These are phyloP conservation scores for Botrytis hyacinthi DNA, from an alignment of 2,329 filamentous ascomycete species.

Conservation along the genomic window DNA sequence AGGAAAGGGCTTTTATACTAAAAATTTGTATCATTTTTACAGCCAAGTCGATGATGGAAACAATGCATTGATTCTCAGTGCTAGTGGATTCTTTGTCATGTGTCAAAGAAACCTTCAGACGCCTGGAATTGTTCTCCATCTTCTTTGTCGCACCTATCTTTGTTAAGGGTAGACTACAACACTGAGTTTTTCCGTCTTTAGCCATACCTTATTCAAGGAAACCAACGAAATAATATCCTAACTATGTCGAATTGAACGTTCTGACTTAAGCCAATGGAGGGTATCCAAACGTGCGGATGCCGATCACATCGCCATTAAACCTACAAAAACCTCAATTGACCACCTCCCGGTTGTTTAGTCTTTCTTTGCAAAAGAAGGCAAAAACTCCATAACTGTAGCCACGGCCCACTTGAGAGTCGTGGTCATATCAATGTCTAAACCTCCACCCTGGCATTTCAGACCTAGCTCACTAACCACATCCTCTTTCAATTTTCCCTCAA, in stretches of 20 bases:
- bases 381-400: slow-evolving; percentile 51
- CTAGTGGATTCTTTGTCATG: neutral
- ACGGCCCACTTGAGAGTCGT: slow-evolving; percentile 68
- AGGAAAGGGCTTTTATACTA: neutral
- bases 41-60: neutral
- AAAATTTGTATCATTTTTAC: neutral
- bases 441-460: slow-evolving; percentile 50
- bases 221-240: too few species aligned
- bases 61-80: neutral
- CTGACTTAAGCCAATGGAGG: neutral
- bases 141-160: neutral
- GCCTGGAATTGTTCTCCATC: neutral
- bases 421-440: slow-evolving; percentile 57
- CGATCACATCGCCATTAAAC: neutral
- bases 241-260: neutral
- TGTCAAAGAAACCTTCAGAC: neutral
- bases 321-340: neutral
- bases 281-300: too few species aligned
- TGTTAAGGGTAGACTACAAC: too few species aligned
- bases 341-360: neutral
- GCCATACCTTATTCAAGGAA: neutral
- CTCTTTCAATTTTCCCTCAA: slow-evolving; percentile 52
- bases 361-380: slow-evolving; percentile 28
- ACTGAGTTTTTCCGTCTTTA: neutral
- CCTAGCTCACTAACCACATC: slow-evolving; percentile 46